Conservation (phyloP, 306 rosid species). For the Begonia fuchsioides region DNA sequence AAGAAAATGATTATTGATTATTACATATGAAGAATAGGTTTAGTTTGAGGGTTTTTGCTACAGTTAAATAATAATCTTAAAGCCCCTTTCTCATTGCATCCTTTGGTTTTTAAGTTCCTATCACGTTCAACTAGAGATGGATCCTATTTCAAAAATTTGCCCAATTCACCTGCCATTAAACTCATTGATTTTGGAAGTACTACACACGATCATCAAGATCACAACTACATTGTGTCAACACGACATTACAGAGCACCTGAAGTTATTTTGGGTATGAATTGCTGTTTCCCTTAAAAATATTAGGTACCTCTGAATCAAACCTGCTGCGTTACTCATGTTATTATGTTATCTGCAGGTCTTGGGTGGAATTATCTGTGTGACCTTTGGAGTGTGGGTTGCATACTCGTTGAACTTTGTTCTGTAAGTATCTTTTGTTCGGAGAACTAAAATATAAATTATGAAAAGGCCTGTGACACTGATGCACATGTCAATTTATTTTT, state of each 20-base stretch:
- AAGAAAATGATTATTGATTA: not conserved
- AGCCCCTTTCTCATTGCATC: constrained; percentile 30
- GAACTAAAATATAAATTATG: too few relatives aligned
- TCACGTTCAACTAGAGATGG: constrained; percentile 15
- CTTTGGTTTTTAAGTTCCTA: constrained; percentile 12
- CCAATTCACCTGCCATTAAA: constrained; percentile 36
- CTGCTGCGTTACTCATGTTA: too few relatives aligned
- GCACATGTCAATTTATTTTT: too few relatives aligned
- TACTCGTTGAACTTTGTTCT: constrained; percentile 39
- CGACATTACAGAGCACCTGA: constrained; percentile 44
- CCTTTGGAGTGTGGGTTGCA: constrained; percentile 49
- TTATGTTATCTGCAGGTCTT: constrained; percentile 20
- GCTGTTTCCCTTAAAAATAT: constrained; percentile 1
- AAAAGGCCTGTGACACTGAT: too few relatives aligned
- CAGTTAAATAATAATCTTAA: constrained; percentile 25
- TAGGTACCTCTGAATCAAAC: too few relatives aligned
- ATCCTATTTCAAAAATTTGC: constrained; percentile 29
- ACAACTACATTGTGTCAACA: constrained; percentile 37
- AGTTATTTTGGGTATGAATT: constrained; percentile 32
- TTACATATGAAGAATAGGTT: too few relatives aligned
- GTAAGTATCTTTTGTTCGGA: constrained; percentile 19
- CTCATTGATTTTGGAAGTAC: constrained; percentile 46
- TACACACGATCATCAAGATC: constrained; percentile 33
- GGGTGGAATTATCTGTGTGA: constrained; percentile 53
- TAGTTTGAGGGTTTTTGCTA: too few relatives aligned